Evolutionary conservation across 495 filamentous ascomycete species (phyloP), one percentile per base, ranked within the genome.

Genomic region (Hypoxylon subgilvum): DNA sequence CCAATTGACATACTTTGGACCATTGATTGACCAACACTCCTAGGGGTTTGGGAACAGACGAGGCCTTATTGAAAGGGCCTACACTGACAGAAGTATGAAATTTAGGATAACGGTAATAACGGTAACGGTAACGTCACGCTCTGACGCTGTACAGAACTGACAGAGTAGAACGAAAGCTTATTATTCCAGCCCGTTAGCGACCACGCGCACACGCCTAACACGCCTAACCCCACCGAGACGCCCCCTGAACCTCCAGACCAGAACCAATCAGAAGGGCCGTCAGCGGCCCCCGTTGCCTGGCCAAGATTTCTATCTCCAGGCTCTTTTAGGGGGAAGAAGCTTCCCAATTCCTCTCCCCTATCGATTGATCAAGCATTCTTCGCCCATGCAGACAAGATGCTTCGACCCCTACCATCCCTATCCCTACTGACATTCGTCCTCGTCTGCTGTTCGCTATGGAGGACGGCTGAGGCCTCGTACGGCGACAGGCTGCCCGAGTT

Each of bases 401-500:
- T 39, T 13, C 56, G 50, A 8, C 56, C 5, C n/a, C 31, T 12
- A 34, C n/a, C 55, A 39, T 50, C 46, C 28, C 51, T 42, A 39
- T 50, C 46, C 28, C 51, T 42, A 21, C 32, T 58, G 42, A 48
- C 57, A 52, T 47, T 44, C 9, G 40, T 53, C 32, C 49, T 9
- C 44, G 18, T 49, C 41, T 67, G 63, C 57, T 67, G 63, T 54
- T 43, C 60, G 50, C 50, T 67, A 38, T 59, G 63, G 36, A 34
- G 36, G 30, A 71, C 76, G 28, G 84, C 78, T 5, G 72, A 74
- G 23, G 94, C 92, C 19, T 96, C 92, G 13, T 63, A 86, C 39
- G 94, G 94, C 50, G 94, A 98, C 72, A 82, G 86, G 41, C 78
- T 97, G 36, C 90, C 91, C 9, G 93, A 96, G 63, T 98, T 98